Percentiles rank a stretch among this genome's conserved stretches.
Conservation (phyloP, 2,329 filamentous ascomycete genomes). For the Hortaea sp. region DNA sequence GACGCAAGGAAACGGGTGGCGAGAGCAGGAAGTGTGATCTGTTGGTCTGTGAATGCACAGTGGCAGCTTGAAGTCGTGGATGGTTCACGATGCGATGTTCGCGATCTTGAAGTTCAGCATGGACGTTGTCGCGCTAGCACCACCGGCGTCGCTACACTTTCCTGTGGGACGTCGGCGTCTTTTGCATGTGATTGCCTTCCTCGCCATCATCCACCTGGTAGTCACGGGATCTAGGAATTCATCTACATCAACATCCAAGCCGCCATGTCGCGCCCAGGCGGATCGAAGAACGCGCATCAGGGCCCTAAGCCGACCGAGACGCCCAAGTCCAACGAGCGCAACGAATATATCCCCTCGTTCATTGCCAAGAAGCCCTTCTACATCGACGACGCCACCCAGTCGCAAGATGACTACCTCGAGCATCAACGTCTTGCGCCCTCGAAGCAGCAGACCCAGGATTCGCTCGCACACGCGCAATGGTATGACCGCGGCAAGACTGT, state of each 20-base stretch:
- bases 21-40: too few relatives aligned
- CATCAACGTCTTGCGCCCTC: conserved; percentile 76
- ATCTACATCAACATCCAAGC: neutral
- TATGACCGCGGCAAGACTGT: conserved; percentile 80
- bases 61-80: too few relatives aligned
- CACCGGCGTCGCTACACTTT: neutral
- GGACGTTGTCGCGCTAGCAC: too few relatives aligned
- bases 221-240: neutral
- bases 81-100: too few relatives aligned
- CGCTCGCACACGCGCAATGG: conserved; percentile 64
- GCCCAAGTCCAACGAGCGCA: conserved; percentile 65
- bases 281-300: conserved; percentile 5
- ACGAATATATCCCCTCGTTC: conserved; percentile 95
- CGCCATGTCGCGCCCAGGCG: conserved; percentile 7
- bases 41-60: too few relatives aligned
- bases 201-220: too few relatives aligned
- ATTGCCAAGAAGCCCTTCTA: conserved; percentile 98
- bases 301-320: conserved; percentile 67
- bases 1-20: too few relatives aligned
- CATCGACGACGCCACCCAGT: conserved; percentile 62
- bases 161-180: neutral
- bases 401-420: conserved; percentile 79
- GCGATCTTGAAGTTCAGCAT: too few relatives aligned
- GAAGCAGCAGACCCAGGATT: conserved; percentile 45
- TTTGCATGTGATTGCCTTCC: neutral